Evolutionary conservation across 805 yeast species (phyloP), one percentile per base, ranked within the genome.

Genomic region (Saturnispora quitensis): DNA sequence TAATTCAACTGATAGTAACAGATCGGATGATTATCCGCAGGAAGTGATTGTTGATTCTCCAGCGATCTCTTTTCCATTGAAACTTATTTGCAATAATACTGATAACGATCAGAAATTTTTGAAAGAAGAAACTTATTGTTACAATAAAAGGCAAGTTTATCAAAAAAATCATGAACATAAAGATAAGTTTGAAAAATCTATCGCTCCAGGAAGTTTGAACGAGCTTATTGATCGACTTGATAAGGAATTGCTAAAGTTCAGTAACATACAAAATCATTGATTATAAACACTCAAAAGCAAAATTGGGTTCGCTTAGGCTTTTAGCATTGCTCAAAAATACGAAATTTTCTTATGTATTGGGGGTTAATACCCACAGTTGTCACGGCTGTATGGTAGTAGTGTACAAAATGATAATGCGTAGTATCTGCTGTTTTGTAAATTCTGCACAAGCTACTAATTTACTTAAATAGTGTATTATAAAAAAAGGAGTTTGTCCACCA

Each of bases 51-150:
- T 48, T 12, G 46, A 48, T 17, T 48, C 50, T 8, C 50, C 50
- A 8, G 24, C 40, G 1, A 42, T 40, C 22, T 48, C 50, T 1
- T 48, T 48, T 24, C 33, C 28, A 18, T 17, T 40, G 28, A 42
- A 24, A 12, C 9, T 48, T 13, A 48, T 13, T 31, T 13, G 34
- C 34, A 31, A 31, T 31, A 13, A 58, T 2, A 47, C 9, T 25
- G 28, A 49, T 17, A 45, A 35, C 7, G 52, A 53, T 7, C 52
- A 48, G 2, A 59, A 58, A 33, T 58, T 58, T 4, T 8, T 25
- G 9, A 57, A 52, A 2, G 53, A 51, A 10, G 55, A 50, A 10
- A 49, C 47, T n/a, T 47, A 42, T 5, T 50, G 38, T 18, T 28
- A 43, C 13, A 51, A 40, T 18, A 38, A 38, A 38, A 3, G 6